Conservation (phyloP, 306 rosid genomes). For the Comarum palustre region DNA sequence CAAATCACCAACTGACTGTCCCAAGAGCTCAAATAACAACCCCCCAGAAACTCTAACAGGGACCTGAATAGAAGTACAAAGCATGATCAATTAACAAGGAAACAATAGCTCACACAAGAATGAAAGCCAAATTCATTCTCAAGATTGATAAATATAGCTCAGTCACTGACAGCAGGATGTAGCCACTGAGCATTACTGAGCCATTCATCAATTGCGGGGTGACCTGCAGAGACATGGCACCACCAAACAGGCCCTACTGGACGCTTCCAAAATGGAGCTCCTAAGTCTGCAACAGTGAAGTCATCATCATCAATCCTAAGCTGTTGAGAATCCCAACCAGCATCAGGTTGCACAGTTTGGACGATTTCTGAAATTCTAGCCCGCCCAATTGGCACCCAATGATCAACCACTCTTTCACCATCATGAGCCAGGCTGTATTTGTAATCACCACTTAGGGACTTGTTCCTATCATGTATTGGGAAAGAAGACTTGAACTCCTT, state of each 20-base stretch:
- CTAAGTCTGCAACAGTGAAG: slow-evolving; percentile 80
- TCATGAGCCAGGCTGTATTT: slow-evolving; percentile 26
- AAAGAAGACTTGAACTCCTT: slow-evolving; percentile 34
- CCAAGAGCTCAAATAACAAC: slow-evolving; percentile 86
- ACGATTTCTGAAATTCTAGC: slow-evolving; percentile 72
- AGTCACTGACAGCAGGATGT: slow-evolving; percentile 72
- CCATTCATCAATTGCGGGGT: slow-evolving; percentile 65
- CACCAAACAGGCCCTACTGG: slow-evolving; percentile 94
- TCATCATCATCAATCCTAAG: slow-evolving; percentile 55
- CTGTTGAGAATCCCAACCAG: slow-evolving; percentile 51
- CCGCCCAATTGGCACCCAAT: slow-evolving; percentile 96
- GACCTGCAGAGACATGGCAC: slow-evolving; percentile 83
- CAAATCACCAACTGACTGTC: slow-evolving; percentile 89
- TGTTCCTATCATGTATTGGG: slow-evolving; percentile 28
- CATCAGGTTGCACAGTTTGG: slow-evolving; percentile 56
- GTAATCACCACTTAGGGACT: slow-evolving; percentile 33
- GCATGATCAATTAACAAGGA: not conserved
- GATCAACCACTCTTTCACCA: slow-evolving; percentile 41
- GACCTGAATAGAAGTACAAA: slow-evolving; percentile 46
- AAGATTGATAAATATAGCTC: not conserved
- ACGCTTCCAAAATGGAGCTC: slow-evolving; percentile 87
- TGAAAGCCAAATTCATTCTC: slow-evolving; percentile 1
- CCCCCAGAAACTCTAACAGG: slow-evolving; percentile 98
- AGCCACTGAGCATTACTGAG: slow-evolving; percentile 78
- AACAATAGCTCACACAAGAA: not conserved